phyloP scores from a whole-genome alignment of 2,329 filamentous ascomycete species.

The Sporothrix schenckii region DNA sequence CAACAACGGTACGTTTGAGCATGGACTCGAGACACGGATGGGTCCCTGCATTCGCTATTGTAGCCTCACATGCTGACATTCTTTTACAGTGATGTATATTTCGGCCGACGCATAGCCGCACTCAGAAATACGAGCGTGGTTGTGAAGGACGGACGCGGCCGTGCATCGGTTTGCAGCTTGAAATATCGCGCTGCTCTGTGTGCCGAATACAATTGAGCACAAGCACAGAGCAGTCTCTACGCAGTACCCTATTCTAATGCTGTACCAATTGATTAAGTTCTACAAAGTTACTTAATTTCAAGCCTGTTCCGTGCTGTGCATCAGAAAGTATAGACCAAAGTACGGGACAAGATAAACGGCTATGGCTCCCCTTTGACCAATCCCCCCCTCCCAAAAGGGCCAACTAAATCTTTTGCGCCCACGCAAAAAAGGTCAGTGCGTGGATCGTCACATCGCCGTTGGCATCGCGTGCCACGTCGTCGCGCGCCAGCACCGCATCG shows the following conservation, averaged over 20 bases:
- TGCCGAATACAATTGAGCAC: background rate
- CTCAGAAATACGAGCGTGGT: background rate
- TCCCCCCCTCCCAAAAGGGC: too few relatives aligned
- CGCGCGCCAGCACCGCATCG: constrained; percentile 58
- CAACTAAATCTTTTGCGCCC: constrained; percentile 53
- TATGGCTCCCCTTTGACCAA: too few relatives aligned
- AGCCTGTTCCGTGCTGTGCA: background rate
- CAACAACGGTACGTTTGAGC: constrained; percentile 74
- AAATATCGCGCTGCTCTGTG: background rate
- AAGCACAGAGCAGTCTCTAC: background rate
- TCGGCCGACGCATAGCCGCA: constrained; percentile 58
- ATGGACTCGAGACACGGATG: background rate
- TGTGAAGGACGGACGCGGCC: background rate
- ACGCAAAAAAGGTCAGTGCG: constrained; percentile 64
- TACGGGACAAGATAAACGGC: too few relatives aligned
- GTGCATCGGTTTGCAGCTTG: too few relatives aligned
- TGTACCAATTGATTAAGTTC: background rate
- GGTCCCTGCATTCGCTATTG: background rate
- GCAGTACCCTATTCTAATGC: too few relatives aligned
- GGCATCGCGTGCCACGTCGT: constrained; percentile 61
- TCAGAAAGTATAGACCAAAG: background rate
- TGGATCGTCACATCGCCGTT: constrained; percentile 66
- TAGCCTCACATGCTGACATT: constrained; percentile 34
- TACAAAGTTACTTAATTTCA: background rate
- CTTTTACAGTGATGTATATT: constrained; percentile 67